These are phyloP conservation scores for Aspergillus nomiae DNA, from an alignment of 2,329 filamentous ascomycete species.

Conservation along the genomic window DNA sequence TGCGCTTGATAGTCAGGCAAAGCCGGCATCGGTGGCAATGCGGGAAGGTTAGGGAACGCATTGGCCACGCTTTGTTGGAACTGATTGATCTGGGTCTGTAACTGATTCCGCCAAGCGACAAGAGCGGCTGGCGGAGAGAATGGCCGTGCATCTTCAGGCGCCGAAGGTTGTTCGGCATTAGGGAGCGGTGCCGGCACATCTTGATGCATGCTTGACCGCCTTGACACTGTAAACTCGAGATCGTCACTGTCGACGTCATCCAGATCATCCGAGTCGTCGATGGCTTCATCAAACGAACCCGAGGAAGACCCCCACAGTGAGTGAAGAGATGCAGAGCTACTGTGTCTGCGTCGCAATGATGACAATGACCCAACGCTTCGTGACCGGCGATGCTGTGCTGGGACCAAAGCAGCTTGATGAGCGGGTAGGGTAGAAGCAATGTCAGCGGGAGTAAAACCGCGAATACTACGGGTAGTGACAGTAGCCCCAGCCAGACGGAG, in stretches of 20 bases:
- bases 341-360: constrained; percentile 57
- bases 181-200: constrained; percentile 30
- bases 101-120: constrained; percentile 71
- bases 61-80: constrained; percentile 71
- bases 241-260: constrained; percentile 29
- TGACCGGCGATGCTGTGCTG: constrained; percentile 65
- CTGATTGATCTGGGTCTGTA: constrained; percentile 73
- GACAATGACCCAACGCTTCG: constrained; percentile 63
- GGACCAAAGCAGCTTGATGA: constrained; percentile 63
- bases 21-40: constrained; percentile 63
- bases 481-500: constrained; percentile 74
- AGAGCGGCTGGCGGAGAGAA: constrained; percentile 64
- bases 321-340: constrained; percentile 67
- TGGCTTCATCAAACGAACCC: constrained; percentile 47
- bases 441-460: constrained; percentile 71
- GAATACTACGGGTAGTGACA: constrained; percentile 67
- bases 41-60: constrained; percentile 64
- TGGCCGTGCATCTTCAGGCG: constrained; percentile 30
- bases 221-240: constrained; percentile 33
- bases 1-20: constrained; percentile 74
- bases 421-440: constrained; percentile 68
- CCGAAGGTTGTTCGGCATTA: constrained; percentile 26
- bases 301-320: constrained; percentile 66
- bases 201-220: constrained; percentile 40
- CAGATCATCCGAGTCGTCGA: constrained; percentile 41